phyloP scores from a whole-genome alignment of 352 stramenopile species.

The Thraustochytrium aureum region DNA sequence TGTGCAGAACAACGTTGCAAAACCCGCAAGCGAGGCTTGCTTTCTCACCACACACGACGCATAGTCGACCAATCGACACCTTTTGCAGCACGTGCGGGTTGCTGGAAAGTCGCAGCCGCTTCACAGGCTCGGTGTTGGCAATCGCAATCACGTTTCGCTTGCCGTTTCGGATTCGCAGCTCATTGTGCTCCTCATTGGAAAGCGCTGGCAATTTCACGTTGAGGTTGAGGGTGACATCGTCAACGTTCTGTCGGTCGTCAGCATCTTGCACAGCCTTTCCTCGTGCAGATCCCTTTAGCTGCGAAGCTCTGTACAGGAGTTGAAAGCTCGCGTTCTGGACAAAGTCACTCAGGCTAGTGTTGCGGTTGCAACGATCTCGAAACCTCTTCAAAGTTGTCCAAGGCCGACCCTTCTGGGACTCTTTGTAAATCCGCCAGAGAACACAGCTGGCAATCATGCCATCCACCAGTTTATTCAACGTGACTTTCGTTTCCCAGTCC shows the following conservation, averaged over 20 bases:
- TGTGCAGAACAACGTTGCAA: constrained; percentile 45
- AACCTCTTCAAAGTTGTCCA: no score
- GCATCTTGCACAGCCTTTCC: background rate
- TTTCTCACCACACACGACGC: constrained; percentile 15
- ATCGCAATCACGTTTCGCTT: constrained; percentile 19
- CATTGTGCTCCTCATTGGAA: background rate
- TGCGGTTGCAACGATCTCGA: background rate
- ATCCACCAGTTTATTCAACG: no score
- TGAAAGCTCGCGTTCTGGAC: background rate
- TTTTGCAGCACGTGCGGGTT: constrained; percentile 5
- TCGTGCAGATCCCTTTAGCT: background rate
- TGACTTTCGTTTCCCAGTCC: no score
- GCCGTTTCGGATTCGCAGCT: background rate
- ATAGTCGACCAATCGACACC: background rate
- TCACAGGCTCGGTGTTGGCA: constrained; percentile 1
- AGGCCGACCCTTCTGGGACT: no score
- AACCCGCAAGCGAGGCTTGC: constrained; percentile 11
- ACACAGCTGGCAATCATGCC: no score
- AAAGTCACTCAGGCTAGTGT: background rate
- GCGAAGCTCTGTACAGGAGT: background rate
- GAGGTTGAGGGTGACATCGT: background rate
- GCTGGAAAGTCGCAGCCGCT: background rate
- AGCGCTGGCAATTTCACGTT: constrained; percentile 4
- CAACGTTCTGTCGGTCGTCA: background rate
- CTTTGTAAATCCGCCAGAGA: no score